Base-by-base conservation (phyloP, 768 basidiomycete species). In the Lentinula aciculospora region DNA sequence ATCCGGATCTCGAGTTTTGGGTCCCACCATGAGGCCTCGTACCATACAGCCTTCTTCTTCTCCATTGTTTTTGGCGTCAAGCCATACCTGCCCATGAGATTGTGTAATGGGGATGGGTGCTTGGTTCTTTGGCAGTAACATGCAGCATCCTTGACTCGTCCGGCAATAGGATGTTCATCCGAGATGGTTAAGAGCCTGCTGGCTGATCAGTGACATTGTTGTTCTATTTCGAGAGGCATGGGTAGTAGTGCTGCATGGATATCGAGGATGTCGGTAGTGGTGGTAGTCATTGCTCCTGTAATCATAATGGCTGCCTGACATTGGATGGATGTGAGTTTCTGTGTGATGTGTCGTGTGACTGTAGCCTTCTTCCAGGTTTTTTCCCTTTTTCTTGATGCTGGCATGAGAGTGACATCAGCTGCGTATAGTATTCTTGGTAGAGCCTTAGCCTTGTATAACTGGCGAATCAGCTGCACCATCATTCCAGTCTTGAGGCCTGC, bases 41-140 rank as follows among this genome's bases (percentile, higher is more conserved):
- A n/a, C n/a, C n/a, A n/a, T n/a, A n/a, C n/a, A n/a, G n/a, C n/a
- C n/a, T n/a, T n/a, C n/a, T n/a, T n/a, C n/a, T n/a, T n/a, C n/a
- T n/a, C n/a, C n/a, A n/a, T n/a, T n/a, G n/a, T n/a, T n/a, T 27
- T n/a, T 12, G 47, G 47, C 6, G 4, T 28, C 31, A 28, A 23
- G 6, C 17, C 17, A 32, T 23, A 60, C 1, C 44, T 9, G n/a
- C 58, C n/a, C n/a, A 60, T 32, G 1, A 65, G 50, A 15, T 63
- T 17, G 31, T 66, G 65, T 3, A 66, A 39, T 0, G 63, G 55
- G 0, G 65, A 60, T 15, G 42, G 17, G 44, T 61, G 60, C 19
- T 58, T 40, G 1, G 23, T 5, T 3, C 60, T 34, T 3, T 60
- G 27, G 15, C 49, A n/a, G 4, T 13, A n/a, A 5, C 23, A 50